Percentiles rank a stretch among this genome's conserved stretches.
phyloP scores from a whole-genome alignment of 148 eudicot species.

The Amaranthus cruentus region DNA sequence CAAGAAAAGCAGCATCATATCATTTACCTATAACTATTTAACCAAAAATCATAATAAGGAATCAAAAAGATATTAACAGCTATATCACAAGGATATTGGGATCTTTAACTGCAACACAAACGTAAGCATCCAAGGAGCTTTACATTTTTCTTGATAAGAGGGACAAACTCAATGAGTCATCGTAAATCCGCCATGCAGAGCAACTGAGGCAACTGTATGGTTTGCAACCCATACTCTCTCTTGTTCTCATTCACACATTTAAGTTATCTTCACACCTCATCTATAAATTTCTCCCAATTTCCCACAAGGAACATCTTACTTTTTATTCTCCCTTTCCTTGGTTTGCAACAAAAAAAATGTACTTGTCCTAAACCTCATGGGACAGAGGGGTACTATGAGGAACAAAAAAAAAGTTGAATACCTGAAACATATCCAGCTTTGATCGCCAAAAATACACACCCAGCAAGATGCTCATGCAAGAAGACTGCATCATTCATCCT shows the following conservation, averaged over 20 bases:
- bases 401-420: not conserved
- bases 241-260: too few relatives aligned
- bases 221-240: too few relatives aligned
- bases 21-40: too few relatives aligned
- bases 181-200: not conserved
- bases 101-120: not conserved
- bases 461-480: not conserved
- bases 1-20: too few relatives aligned
- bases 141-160: not conserved
- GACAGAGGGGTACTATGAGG: too few relatives aligned
- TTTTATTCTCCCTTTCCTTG: too few relatives aligned
- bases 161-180: not conserved
- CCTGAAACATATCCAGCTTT: not conserved
- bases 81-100: not conserved
- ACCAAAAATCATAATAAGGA: too few relatives aligned
- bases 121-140: not conserved
- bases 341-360: too few relatives aligned
- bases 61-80: not conserved
- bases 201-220: not conserved
- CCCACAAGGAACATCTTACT: too few relatives aligned
- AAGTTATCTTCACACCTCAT: too few relatives aligned
- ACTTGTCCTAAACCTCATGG: too few relatives aligned
- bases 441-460: conserved; percentile 5
- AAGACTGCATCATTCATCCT: conserved; percentile 1
- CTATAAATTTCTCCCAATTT: too few relatives aligned